Evolutionary conservation across 2,329 filamentous ascomycete genomes (phyloP).

Genomic region (Periconia digitata): DNA sequence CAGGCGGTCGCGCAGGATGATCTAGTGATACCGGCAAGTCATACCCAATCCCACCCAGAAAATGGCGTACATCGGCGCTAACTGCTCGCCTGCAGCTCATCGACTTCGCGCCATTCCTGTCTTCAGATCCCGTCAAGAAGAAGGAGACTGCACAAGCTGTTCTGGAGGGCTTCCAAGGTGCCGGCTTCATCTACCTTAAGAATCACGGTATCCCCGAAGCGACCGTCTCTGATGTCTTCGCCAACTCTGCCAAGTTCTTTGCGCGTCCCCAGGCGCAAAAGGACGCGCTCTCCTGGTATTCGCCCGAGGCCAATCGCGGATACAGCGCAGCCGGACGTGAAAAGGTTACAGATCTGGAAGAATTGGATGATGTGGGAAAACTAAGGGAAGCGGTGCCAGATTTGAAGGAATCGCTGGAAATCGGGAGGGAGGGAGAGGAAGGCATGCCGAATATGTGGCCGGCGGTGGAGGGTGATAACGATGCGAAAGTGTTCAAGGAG

Average conservation of each 20-base stretch:
- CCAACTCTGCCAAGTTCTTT: constrained; percentile 44
- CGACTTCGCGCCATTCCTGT: constrained; percentile 74
- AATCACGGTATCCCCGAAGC: constrained; percentile 71
- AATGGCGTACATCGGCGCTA: neutral
- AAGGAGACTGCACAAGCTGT: constrained; percentile 69
- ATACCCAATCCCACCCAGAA: neutral
- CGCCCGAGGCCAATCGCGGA: constrained; percentile 52
- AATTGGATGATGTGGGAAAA: constrained; percentile 38
- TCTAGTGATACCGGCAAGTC: constrained; percentile 41
- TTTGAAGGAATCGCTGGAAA: constrained; percentile 63
- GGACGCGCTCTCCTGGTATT: constrained; percentile 44
- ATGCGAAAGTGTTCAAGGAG: constrained; percentile 64
- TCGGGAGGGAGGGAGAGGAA: constrained; percentile 61
- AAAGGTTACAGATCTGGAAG: constrained; percentile 42
- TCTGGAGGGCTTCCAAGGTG: constrained; percentile 77
- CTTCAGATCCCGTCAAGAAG: constrained; percentile 62
- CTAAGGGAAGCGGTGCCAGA: constrained; percentile 42
- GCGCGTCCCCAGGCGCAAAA: constrained; percentile 41
- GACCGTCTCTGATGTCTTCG: constrained; percentile 64
- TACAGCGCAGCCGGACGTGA: constrained; percentile 50
- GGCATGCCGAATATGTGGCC: constrained; percentile 80
- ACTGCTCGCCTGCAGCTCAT: constrained; percentile 60
- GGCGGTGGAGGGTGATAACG: constrained; percentile 52
- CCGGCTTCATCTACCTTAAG: constrained; percentile 86
- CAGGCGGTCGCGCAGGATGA: constrained; percentile 43